Evolutionary conservation across 352 stramenopile genomes (phyloP).

Genomic region (Globisporangium recalcitrans): DNA sequence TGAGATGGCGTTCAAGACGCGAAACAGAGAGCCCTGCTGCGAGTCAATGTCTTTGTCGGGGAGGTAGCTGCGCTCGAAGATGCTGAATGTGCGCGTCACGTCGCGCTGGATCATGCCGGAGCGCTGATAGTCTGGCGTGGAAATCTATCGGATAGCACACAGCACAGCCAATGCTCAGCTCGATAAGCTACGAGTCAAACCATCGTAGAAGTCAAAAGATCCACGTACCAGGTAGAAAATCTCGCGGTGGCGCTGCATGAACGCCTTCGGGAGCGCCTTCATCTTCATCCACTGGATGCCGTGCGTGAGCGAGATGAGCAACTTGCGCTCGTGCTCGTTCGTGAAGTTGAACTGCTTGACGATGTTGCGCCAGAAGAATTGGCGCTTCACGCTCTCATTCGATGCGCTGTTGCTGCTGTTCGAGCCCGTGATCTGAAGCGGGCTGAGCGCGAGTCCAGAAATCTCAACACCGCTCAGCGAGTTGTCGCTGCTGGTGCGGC

Average conservation of each 20-base stretch:
- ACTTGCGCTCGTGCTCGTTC: constrained; percentile 48
- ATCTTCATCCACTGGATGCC: constrained; percentile 67
- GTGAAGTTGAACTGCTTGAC: constrained; percentile 80
- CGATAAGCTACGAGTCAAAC: neutral
- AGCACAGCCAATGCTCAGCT: neutral
- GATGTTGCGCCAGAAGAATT: constrained; percentile 74
- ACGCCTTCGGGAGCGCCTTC: constrained; percentile 35
- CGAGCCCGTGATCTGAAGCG: neutral
- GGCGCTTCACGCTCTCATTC: constrained; percentile 24
- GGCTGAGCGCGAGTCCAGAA: neutral
- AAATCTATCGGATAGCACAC: constrained; percentile 27
- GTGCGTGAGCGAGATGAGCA: constrained; percentile 59
- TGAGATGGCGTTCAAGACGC: constrained; percentile 76
- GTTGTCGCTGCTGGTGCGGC: constrained; percentile 12
- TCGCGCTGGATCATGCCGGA: constrained; percentile 72
- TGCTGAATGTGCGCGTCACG: constrained; percentile 82
- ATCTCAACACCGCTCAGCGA: constrained; percentile 7
- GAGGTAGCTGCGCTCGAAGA: constrained; percentile 59
- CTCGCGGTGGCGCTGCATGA: constrained; percentile 68
- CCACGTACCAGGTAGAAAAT: constrained; percentile 62
- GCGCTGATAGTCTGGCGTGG: constrained; percentile 54
- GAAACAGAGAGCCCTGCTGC: constrained; percentile 64
- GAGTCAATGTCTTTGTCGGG: constrained; percentile 32
- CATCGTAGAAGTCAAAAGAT: neutral
- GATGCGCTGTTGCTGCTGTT: neutral